Conservation (phyloP, 2,329 filamentous ascomycete genomes). For the Sclerotinia sclerotiorum region DNA sequence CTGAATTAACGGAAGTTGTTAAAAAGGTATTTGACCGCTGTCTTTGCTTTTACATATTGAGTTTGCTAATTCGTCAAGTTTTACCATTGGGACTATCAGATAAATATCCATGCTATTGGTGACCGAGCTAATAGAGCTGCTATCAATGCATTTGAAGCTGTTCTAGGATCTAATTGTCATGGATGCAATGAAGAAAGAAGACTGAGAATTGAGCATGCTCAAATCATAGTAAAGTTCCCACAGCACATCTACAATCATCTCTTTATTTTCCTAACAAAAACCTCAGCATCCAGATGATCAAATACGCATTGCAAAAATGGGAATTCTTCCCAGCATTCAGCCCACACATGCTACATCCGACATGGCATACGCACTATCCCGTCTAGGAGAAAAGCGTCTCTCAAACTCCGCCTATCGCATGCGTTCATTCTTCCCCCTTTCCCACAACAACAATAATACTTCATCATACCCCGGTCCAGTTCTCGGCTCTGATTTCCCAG, state of each 20-base stretch:
- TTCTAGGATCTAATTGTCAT: constrained; percentile 55
- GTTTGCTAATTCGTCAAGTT: constrained; percentile 45
- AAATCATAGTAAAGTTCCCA: constrained; percentile 53
- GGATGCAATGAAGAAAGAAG: constrained; percentile 55
- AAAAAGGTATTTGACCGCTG: constrained; percentile 36
- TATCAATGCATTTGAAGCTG: constrained; percentile 60
- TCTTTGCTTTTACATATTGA: background rate
- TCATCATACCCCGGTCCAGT: constrained; percentile 45
- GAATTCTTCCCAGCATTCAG: constrained; percentile 65
- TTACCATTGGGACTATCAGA: constrained; percentile 59
- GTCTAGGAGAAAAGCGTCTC: constrained; percentile 58
- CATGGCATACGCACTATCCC: constrained; percentile 62
- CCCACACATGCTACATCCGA: constrained; percentile 72
- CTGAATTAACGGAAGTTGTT: constrained; percentile 54
- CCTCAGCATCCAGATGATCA: constrained; percentile 59
- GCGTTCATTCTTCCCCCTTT: constrained; percentile 55
- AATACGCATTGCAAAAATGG: constrained; percentile 54
- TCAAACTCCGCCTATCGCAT: constrained; percentile 63
- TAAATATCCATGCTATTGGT: constrained; percentile 72
- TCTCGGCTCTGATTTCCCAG: constrained; percentile 70
- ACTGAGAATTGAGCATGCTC: constrained; percentile 69
- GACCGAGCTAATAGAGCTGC: constrained; percentile 66
- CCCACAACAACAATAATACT: background rate
- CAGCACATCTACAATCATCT: background rate
- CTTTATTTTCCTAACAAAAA: constrained; percentile 9